Base-by-base conservation (phyloP, 2,329 filamentous ascomycete species). In the Colletotrichum costaricense region DNA sequence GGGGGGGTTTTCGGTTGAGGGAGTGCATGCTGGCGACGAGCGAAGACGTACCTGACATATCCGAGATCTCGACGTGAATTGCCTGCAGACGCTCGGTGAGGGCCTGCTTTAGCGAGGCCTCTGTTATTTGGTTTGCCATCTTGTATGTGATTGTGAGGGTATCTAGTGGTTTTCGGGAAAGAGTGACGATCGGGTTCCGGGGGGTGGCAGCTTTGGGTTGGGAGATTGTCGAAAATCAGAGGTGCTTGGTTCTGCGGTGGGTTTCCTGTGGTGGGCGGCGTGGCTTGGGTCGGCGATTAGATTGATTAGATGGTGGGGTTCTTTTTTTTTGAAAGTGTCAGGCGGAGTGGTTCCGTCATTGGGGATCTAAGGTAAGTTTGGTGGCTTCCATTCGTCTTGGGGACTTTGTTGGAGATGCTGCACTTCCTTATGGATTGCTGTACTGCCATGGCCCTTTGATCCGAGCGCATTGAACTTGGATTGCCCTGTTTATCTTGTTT, bases 51-150 rank as follows among this genome's bases (percentile, higher is more conserved):
- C 95, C 96, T 76, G 95, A 98, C 87, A 97, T 91, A 84, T 98
- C 96, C 76, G 94, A 93, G 77, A 98, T 95, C 79, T 97, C 92
- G 75, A 98, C 95, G 84, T 97, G 90, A 33, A 88, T 88, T 26
- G 95, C 95, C 70, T 91, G 88, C 67, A 98, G 87, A 76, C 92
- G 91, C 77, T 93, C 86, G 49, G 87, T 88, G 77, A 98, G 88
- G 73, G 93, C 93, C 56, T 86, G 85, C 79, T 89, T 91, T 67
- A 98, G 87, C 62, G 88, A 89, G 49, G 91, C 91, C 73, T 95
- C 92, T 56, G 95, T 96, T 79, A 98, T 92, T 75, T 89, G 85
- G 74, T 88, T 86, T 65, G 86, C 88, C 85, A 91, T 90, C 26
- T 63, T 6, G 42, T 19, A 8, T n/a, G 7, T 16, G 12, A 33